Evolutionary conservation across 768 basidiomycete genomes (phyloP), one percentile per base, ranked within the genome.

Genomic region (Leccinum rimulosum): DNA sequence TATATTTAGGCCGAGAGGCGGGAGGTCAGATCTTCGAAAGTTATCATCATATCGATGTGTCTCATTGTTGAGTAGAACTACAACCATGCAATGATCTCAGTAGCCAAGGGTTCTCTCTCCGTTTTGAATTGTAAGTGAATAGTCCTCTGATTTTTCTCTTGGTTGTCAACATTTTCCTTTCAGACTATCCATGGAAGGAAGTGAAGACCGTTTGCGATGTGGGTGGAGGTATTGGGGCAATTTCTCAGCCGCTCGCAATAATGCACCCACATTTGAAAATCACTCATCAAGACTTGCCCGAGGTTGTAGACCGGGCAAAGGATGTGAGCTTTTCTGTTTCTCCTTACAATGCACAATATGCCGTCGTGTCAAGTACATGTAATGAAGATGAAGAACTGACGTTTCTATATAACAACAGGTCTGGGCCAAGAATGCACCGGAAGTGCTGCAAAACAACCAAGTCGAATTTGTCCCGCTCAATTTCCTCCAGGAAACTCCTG

Each of bases 21-120:
- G 6, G 55, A 65, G 12, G 70, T 70, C 54, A 45, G 49, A 31
- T 40, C 6, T 40, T n/a, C 38, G 3, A 40, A 40, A 25, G 6
- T 15, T 0, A 4, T 15, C 3, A 14, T 22, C 15, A 17, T 48
- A 22, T 49, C 27, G 40, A 17, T n/a, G 38, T 15, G 38, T 17
- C 38, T 40, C 33, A 12, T 36, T 27, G 6, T 47, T 38, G 48
- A 7, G 10, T 31, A 71, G 70, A 55, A 51, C 19, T 71, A 56
- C 31, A 64, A 71, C 22, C 56, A 51, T 49, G 65, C 66, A n/a
- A 70, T 71, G 70, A 30, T 60, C 3, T 66, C 64, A 0, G 10
- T 62, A n/a, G 30, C 66, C 54, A 59, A 62, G 63, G 70, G 64
- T 10, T 59, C 66, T 31, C 58, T 66, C 38, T 40, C 38, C 8